These are phyloP conservation scores for Phytopythium cucurbitacearum DNA, from an alignment of 352 stramenopile species.

Conservation along the genomic window DNA sequence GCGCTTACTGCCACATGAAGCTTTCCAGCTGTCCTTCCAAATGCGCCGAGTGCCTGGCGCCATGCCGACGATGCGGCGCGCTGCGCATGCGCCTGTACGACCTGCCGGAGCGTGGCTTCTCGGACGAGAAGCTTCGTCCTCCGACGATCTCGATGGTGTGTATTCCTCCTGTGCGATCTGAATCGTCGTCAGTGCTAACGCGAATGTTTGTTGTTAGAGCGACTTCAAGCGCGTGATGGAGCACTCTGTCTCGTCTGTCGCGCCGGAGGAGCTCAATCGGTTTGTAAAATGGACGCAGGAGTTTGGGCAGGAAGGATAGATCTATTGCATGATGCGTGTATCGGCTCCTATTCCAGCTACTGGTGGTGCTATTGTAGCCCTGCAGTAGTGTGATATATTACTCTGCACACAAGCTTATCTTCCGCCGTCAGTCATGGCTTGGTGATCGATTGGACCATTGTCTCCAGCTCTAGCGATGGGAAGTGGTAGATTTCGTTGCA, in stretches of 20 bases:
- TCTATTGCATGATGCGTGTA: neutral
- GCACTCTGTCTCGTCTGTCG: slow-evolving; percentile 94
- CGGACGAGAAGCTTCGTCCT: slow-evolving; percentile 79
- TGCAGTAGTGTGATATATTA: no score
- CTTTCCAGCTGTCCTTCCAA: slow-evolving; percentile 64
- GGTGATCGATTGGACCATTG: slow-evolving; percentile 22
- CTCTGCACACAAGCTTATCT: no score
- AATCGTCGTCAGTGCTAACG: neutral
- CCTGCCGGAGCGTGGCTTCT: slow-evolving; percentile 73
- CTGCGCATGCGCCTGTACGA: slow-evolving; percentile 86
- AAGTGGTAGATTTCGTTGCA: slow-evolving; percentile 82
- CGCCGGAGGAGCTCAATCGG: slow-evolving; percentile 93
- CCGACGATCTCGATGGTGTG: slow-evolving; percentile 86
- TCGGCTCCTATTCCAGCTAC: no score
- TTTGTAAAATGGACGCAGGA: slow-evolving; percentile 99
- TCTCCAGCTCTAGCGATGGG: slow-evolving; percentile 38
- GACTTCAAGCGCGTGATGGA: slow-evolving; percentile 97
- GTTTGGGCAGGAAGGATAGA: slow-evolving; percentile 98
- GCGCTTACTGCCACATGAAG: slow-evolving; percentile 89
- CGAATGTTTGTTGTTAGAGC: slow-evolving; percentile 32
- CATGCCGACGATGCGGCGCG: slow-evolving; percentile 66
- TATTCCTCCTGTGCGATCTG: neutral
- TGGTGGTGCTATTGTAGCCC: no score
- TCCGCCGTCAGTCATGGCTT: slow-evolving; percentile 10
- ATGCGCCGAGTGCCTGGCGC: slow-evolving; percentile 66